phyloP scores from a whole-genome alignment of 2,329 filamentous ascomycete species.

The Pseudocercospora musae region DNA sequence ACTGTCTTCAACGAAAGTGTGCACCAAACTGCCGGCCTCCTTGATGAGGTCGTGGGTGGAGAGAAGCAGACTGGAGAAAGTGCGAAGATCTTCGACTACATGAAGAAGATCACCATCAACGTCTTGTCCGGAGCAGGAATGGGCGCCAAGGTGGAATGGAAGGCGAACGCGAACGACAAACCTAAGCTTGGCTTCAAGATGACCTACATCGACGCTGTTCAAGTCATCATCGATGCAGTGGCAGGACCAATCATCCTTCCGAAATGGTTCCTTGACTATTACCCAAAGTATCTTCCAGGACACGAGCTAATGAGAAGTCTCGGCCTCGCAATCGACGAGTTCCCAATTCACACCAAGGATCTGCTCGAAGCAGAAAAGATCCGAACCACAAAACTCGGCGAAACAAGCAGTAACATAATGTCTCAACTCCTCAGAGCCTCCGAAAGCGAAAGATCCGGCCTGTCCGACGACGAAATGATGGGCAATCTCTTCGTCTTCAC shows the following conservation, averaged over 20 bases:
- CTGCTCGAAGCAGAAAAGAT: constrained; percentile 26
- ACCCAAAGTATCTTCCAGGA: constrained; percentile 26
- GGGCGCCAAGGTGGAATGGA: constrained; percentile 30
- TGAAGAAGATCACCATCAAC: constrained; percentile 36
- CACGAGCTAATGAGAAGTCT: constrained; percentile 17
- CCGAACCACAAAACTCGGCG: constrained; percentile 8
- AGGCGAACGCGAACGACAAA: constrained; percentile 22
- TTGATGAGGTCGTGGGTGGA: constrained; percentile 23
- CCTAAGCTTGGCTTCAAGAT: constrained; percentile 29
- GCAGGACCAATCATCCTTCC: constrained; percentile 29
- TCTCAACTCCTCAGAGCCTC: constrained; percentile 27
- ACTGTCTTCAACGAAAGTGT: constrained; percentile 33
- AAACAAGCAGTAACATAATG: constrained; percentile 30
- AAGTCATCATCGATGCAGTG: constrained; percentile 24
- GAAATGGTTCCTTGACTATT: constrained; percentile 25
- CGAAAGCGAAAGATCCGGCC: constrained; percentile 14
- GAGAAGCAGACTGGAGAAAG: constrained; percentile 15
- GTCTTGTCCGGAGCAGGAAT: constrained; percentile 34
- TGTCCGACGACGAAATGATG: constrained; percentile 41
- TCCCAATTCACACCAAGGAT: constrained; percentile 25
- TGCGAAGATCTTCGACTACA: constrained; percentile 30
- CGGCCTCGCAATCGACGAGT: constrained; percentile 26
- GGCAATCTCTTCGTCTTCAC: constrained; percentile 50
- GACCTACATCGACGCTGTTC: constrained; percentile 32
- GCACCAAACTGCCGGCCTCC: constrained; percentile 28